Conservation (phyloP, 2,329 filamentous ascomycete genomes). For the Neurospora sp. region DNA sequence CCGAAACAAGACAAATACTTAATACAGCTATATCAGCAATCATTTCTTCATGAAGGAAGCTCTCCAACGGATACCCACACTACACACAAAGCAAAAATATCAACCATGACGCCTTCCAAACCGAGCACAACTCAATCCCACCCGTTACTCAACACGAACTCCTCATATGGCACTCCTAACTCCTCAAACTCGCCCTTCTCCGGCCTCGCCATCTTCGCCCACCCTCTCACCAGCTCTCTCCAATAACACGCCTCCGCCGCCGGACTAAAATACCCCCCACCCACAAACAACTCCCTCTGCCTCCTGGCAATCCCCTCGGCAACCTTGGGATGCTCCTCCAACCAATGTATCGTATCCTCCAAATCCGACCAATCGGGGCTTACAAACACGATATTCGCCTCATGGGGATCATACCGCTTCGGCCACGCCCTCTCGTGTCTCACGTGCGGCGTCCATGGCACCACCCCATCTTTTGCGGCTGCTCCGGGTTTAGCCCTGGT, state of each 20-base stretch:
- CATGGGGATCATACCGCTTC: conserved; percentile 19
- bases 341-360: conserved; percentile 33
- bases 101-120: background rate
- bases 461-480: background rate
- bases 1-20: background rate
- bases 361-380: conserved; percentile 41
- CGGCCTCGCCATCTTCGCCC: conserved; percentile 30
- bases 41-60: background rate
- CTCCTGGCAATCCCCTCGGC: conserved; percentile 37
- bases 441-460: conserved; percentile 3
- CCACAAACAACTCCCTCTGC: conserved; percentile 34
- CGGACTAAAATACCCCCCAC: conserved; percentile 34
- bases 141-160: conserved; percentile 24
- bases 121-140: conserved; percentile 5
- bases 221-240: conserved; percentile 37
- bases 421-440: conserved; percentile 28
- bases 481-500: background rate
- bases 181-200: conserved; percentile 26
- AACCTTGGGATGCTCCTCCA: conserved; percentile 31
- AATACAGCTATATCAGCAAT: background rate
- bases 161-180: conserved; percentile 28
- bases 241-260: conserved; percentile 46
- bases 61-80: background rate
- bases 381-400: conserved; percentile 41
- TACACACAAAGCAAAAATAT: background rate